Percentiles rank a stretch among this genome's conserved stretches.
These are phyloP conservation scores for Cryptosporidium muris DNA, from an alignment of 169 alveolate genomes.

Conservation along the genomic window DNA sequence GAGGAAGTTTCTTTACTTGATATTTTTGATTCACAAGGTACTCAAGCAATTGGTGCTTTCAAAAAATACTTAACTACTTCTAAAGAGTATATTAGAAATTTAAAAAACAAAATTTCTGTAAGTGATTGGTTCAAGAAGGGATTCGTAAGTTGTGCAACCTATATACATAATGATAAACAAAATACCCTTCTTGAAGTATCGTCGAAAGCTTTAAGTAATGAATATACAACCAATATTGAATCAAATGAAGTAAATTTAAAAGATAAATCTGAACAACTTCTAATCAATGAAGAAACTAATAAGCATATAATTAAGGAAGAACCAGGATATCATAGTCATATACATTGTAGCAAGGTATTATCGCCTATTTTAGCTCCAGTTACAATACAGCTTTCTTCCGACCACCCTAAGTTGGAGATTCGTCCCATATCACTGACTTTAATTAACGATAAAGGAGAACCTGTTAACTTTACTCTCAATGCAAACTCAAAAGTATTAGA, in stretches of 20 bases:
- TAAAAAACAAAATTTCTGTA: neutral
- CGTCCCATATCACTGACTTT: slow-evolving; percentile 60
- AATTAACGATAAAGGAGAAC: slow-evolving; percentile 39
- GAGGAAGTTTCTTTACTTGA: slow-evolving; percentile 31
- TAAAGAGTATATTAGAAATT: neutral
- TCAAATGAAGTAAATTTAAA: too few relatives aligned
- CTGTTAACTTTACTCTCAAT: slow-evolving; percentile 44
- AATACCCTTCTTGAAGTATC: too few relatives aligned
- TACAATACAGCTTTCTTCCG: neutral
- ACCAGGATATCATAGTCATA: neutral
- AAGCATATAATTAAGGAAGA: too few relatives aligned
- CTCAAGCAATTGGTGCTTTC: slow-evolving; percentile 9
- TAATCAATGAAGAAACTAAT: too few relatives aligned
- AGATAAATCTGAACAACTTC: too few relatives aligned
- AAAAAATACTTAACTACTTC: neutral
- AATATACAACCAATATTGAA: too few relatives aligned
- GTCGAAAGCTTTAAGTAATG: too few relatives aligned
- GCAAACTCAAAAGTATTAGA: slow-evolving; percentile 23
- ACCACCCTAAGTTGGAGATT: slow-evolving; percentile 17
- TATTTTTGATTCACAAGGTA: slow-evolving; percentile 16
- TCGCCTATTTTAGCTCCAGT: slow-evolving; percentile 54
- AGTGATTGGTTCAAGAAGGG: neutral
- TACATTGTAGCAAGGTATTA: slow-evolving; percentile 44
- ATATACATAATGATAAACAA: neutral
- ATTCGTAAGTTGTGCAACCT: slow-evolving; percentile 2